Base-by-base conservation (phyloP, 345 rosid genomes). In the Euphorbia pulcherrima region DNA sequence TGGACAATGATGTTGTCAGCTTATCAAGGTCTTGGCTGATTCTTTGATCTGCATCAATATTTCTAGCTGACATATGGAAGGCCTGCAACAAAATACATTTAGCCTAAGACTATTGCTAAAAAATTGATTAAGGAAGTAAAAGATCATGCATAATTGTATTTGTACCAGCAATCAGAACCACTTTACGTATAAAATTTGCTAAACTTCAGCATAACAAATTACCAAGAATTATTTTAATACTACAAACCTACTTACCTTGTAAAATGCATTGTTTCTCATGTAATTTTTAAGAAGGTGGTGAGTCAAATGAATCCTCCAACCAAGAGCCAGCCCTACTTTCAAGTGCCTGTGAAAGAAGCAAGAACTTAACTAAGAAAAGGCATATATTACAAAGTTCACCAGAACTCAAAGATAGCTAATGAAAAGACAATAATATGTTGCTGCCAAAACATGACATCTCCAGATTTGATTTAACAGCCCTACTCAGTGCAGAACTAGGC, bases 11-110 rank as follows among this genome's bases (percentile, higher is more conserved):
- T 29, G 82, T 60, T 23, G 99, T 83, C 68, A 94, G 78, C 78
- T 91, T 94, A 68, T 91, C 97, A 44, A 94, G 86, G 85, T 94
- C 99, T 58, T 87, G 87, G 52, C 97, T 94, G 62, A 94, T 81
- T 80, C 99, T 83, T 83, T 94, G 97, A 78, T 94, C 99, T 3
- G 97, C 97, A 81, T 94, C 99, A 68, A 89, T 79, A 58, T 79
- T 84, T 85, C 83, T 83, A 78, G 84, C 86, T 18, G 97, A 90
- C 92, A 88, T 82, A 79, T 90, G 76, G 84, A 92, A 92, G 56
- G 88, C 93, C 99, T 92, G 75, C 64, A 37, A 27, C 44, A 66
- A 46, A 14, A 24, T 55, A 29, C 16, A 28, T 68, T 47, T 65
- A 21, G 56, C 48, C 44, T 35, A 13, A 58, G 60, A 40, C n/a